These are phyloP conservation scores for Dendrobium huoshanense DNA, from an alignment of 106 monocot genomes.

Conservation along the genomic window DNA sequence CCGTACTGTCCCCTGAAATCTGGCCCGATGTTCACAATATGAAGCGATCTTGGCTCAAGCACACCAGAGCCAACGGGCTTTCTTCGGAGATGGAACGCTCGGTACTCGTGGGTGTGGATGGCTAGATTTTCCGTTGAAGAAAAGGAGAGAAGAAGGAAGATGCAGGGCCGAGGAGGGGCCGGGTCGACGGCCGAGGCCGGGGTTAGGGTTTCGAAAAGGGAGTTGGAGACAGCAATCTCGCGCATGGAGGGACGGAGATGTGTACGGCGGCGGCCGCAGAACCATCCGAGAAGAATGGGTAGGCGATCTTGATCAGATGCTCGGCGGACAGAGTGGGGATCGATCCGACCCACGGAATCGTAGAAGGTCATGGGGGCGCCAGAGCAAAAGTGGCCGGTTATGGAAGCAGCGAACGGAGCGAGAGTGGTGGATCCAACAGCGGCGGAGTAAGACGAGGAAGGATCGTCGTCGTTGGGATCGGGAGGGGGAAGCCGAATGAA, in stretches of 20 bases:
- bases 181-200: not conserved
- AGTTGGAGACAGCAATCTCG: constrained; percentile 40
- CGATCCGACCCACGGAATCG: constrained; percentile 25
- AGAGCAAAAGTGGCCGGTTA: constrained; percentile 26
- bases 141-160: constrained; percentile 50
- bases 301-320: constrained; percentile 3
- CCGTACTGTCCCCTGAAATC: constrained; percentile 38
- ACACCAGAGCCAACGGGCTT: not conserved
- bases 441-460: constrained; percentile 11
- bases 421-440: constrained; percentile 5
- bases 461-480: constrained; percentile 34
- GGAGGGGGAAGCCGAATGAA: constrained; percentile 38
- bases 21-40: constrained; percentile 50
- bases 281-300: constrained; percentile 35
- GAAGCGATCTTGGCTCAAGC: constrained; percentile 34
- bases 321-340: constrained; percentile 6
- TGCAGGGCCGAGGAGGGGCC: constrained; percentile 5
- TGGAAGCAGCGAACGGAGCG: constrained; percentile 1
- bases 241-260: constrained; percentile 64
- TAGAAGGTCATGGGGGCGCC: constrained; percentile 21
- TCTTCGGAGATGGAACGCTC: constrained; percentile 22
- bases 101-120: constrained; percentile 55
- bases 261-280: constrained; percentile 44
- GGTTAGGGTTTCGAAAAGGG: constrained; percentile 31
- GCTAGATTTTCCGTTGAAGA: constrained; percentile 31